Conservation (phyloP, 2,329 filamentous ascomycete genomes). For the Microcyclosporella mali region DNA sequence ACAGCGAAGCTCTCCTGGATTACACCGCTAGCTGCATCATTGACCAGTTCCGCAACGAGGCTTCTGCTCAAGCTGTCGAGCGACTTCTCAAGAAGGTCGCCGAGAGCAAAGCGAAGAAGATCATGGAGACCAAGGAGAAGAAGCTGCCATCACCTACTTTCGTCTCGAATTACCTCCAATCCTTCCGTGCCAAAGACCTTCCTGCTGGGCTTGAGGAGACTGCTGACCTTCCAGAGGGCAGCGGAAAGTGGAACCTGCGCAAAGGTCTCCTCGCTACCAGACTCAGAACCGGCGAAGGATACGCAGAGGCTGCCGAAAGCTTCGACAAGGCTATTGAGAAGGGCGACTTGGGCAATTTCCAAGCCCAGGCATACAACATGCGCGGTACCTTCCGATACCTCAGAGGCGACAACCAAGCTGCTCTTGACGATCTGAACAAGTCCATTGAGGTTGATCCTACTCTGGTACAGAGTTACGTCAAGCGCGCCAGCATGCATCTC, state of each 20-base stretch:
- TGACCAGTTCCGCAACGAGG: slow-evolving; percentile 90
- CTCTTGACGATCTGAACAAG: slow-evolving; percentile 80
- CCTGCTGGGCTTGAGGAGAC: slow-evolving; percentile 77
- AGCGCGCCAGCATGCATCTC: slow-evolving; percentile 95
- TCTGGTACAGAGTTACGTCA: slow-evolving; percentile 95
- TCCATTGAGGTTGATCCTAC: slow-evolving; percentile 83
- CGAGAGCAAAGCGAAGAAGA: slow-evolving; percentile 85
- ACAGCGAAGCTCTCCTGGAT: slow-evolving; percentile 90
- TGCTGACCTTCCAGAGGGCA: slow-evolving; percentile 68
- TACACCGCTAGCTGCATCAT: slow-evolving; percentile 99
- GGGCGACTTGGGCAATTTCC: slow-evolving; percentile 70
- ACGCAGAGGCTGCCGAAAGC: slow-evolving; percentile 76
- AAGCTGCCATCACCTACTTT: slow-evolving; percentile 94
- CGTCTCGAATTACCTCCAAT: slow-evolving; percentile 97
- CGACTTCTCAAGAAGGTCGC: slow-evolving; percentile 93
- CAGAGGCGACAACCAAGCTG: slow-evolving; percentile 76
- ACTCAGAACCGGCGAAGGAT: slow-evolving; percentile 83
- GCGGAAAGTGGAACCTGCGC: slow-evolving; percentile 78
- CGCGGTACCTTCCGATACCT: slow-evolving; percentile 93
- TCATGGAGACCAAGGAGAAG: slow-evolving; percentile 71
- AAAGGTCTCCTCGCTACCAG: slow-evolving; percentile 74
- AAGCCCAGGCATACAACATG: slow-evolving; percentile 93
- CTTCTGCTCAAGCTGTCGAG: slow-evolving; percentile 83
- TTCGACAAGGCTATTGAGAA: slow-evolving; percentile 86
- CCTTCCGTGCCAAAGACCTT: slow-evolving; percentile 78